Conservation (phyloP, 306 rosid species). For the Corylus avellana region DNA sequence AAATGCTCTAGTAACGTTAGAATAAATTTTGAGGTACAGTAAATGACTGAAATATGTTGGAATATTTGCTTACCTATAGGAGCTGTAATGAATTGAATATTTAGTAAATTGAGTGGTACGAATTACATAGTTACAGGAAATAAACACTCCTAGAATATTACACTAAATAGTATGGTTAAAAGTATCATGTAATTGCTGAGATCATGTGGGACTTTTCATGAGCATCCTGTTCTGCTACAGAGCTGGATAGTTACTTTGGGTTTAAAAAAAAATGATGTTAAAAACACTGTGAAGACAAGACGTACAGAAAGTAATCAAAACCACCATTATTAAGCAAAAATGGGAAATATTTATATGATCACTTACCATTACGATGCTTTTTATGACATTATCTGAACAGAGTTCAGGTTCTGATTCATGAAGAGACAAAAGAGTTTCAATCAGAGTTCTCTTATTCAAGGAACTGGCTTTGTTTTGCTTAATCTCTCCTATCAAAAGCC, state of each 20-base stretch:
- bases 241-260: no score
- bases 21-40: not conserved
- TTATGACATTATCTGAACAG: conserved; percentile 20
- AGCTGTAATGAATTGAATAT: no score
- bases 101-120: no score
- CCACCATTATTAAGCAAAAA: not conserved
- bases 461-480: conserved; percentile 11
- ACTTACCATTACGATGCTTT: conserved; percentile 23
- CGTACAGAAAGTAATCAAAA: not conserved
- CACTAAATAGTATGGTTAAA: no score
- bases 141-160: no score
- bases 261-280: not conserved
- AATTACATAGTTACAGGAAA: no score
- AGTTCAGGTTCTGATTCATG: conserved; percentile 18
- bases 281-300: no score
- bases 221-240: no score
- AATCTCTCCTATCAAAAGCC: conserved; percentile 19
- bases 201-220: not conserved
- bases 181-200: no score
- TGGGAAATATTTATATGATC: not conserved
- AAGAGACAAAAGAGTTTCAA: conserved; percentile 9
- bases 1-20: not conserved
- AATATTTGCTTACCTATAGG: no score
- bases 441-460: not conserved
- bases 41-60: no score